These are phyloP conservation scores for Raphanus hybrid DNA, from an alignment of 441 rosid species.

Conservation along the genomic window DNA sequence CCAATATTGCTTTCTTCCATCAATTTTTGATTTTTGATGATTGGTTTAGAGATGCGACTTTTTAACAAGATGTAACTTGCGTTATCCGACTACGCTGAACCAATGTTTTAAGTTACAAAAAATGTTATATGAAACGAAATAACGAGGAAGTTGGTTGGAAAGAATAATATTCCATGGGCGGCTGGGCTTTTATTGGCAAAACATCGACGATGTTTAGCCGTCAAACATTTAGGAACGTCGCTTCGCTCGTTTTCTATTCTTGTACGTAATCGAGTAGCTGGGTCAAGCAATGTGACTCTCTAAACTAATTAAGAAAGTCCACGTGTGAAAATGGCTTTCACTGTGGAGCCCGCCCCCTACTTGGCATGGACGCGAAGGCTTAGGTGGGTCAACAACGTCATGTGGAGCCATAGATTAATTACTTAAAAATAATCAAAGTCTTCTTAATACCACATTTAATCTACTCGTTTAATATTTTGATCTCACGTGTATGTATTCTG, in stretches of 20 bases:
- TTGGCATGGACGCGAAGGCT: constrained; percentile 7
- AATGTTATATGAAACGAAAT: too few relatives aligned
- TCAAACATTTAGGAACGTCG: background rate
- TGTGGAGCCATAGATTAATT: background rate
- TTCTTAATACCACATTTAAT: background rate
- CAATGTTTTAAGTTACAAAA: too few relatives aligned
- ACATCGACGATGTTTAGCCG: background rate
- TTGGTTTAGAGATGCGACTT: too few relatives aligned
- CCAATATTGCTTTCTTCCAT: too few relatives aligned
- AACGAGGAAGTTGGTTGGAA: too few relatives aligned
- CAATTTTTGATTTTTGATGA: too few relatives aligned
- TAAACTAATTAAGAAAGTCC: background rate
- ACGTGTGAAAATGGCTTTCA: background rate
- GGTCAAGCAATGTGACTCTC: background rate
- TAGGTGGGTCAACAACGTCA: background rate
- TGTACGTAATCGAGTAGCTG: background rate
- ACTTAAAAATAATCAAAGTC: background rate
- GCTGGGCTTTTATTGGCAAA: background rate
- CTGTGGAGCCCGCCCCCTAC: background rate
- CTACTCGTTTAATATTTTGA: background rate
- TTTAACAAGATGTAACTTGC: too few relatives aligned
- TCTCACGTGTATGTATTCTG: background rate
- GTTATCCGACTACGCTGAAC: too few relatives aligned
- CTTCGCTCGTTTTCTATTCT: background rate
- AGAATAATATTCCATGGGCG: too few relatives aligned